These are phyloP conservation scores for Eustoma russellianum DNA, from an alignment of 257 asterid species.

Conservation along the genomic window DNA sequence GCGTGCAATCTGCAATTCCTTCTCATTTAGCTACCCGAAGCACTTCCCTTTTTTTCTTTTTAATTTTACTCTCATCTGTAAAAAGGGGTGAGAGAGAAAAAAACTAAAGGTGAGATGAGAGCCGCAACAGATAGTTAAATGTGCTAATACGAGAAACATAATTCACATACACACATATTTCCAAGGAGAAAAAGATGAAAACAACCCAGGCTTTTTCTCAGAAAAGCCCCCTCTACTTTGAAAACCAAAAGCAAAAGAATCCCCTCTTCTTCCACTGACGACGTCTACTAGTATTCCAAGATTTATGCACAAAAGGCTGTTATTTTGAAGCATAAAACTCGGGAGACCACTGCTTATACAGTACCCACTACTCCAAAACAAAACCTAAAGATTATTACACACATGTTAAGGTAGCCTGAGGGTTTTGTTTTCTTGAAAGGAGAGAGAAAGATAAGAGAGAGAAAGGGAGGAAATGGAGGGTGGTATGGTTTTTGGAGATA, in stretches of 20 bases:
- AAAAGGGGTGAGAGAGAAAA: conserved; percentile 7
- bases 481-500: conserved; percentile 54
- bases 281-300: conserved; percentile 32
- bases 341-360: conserved; percentile 55
- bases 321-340: conserved; percentile 67
- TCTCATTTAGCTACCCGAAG: neutral
- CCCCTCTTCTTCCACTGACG: conserved; percentile 7
- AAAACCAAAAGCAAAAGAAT: conserved; percentile 3
- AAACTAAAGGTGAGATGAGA: neutral
- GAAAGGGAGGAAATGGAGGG: conserved; percentile 27
- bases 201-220: conserved; percentile 22
- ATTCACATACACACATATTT: conserved; percentile 13
- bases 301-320: conserved; percentile 73
- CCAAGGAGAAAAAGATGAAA: conserved; percentile 22
- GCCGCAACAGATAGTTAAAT: neutral
- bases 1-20: conserved; percentile 20
- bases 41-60: conserved; percentile 2
- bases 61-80: neutral
- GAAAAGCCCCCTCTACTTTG: neutral
- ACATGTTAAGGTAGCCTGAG: conserved; percentile 3
- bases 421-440: conserved; percentile 4
- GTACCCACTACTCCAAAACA: neutral
- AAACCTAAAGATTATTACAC: neutral
- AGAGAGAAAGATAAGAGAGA: conserved; percentile 5
- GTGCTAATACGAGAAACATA: conserved; percentile 14